Evolutionary conservation across 1,284 basidiomycete species (phyloP).

Genomic region (Moesziomyces globuligerus): DNA sequence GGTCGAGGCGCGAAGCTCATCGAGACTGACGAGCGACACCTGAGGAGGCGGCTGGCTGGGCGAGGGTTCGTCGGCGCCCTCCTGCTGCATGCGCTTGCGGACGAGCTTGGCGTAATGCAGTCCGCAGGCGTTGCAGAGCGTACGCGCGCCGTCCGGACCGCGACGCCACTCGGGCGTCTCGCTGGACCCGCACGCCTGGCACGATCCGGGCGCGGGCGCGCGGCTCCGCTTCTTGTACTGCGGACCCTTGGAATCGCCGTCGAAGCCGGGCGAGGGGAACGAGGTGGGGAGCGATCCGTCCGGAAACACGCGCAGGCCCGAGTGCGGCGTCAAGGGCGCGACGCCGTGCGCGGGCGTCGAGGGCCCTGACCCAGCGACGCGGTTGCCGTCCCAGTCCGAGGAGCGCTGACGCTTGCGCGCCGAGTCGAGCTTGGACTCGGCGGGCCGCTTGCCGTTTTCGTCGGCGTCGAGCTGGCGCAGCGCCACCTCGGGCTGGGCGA

Average conservation of each 20-base stretch:
- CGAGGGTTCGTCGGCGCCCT: conserved; percentile 41
- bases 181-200: conserved; percentile 57
- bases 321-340: conserved; percentile 19
- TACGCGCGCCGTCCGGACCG: conserved; percentile 64
- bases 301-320: conserved; percentile 30
- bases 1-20: conserved; percentile 56
- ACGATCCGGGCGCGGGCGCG: conserved; percentile 61
- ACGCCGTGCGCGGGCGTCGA: conserved; percentile 13
- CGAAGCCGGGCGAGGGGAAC: conserved; percentile 40
- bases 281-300: conserved; percentile 43
- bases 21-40: conserved; percentile 49
- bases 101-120: conserved; percentile 60
- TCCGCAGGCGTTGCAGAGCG: conserved; percentile 66
- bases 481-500: conserved; percentile 48
- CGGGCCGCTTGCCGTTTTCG: conserved; percentile 35
- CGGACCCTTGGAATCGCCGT: conserved; percentile 37
- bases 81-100: conserved; percentile 49
- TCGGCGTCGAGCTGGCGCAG: conserved; percentile 41
- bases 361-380: background rate
- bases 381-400: conserved; percentile 38
- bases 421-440: conserved; percentile 44
- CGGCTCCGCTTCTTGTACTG: conserved; percentile 66
- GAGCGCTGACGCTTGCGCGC: conserved; percentile 48
- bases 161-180: conserved; percentile 66
- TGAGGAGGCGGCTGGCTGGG: conserved; percentile 27